Evolutionary conservation across 2,329 filamentous ascomycete genomes (phyloP), one percentile per base, ranked within the genome.

Genomic region (Colletotrichum sp.): DNA sequence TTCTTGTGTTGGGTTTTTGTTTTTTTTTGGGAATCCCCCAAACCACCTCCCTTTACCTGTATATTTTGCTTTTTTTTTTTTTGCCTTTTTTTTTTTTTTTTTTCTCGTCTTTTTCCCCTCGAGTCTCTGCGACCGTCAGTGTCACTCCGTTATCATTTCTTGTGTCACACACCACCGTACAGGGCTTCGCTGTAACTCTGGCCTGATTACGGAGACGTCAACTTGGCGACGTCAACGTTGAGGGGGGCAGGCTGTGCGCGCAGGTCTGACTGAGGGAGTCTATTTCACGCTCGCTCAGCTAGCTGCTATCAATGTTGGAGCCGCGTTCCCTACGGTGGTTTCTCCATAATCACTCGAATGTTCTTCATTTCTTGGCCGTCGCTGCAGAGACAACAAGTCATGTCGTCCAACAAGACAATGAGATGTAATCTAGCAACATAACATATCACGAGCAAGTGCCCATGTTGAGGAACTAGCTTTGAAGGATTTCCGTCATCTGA

Each of bases 141-240:
- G 71, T 75, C 24, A 72, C 80, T 78, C 71, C 78, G 66, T 67
- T 69, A 76, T 72, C 39, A 71, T 66, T 55, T 73, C 52, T 68
- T n/a, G 48, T 71, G 30, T 57, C 24, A 64, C 61, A 43, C 34
- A 43, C n/a, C 34, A 43, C 34, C 26, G n/a, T 24, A 43, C 34
- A 21, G 36, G n/a, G n/a, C 36, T 34, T 63, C n/a, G 15, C n/a
- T 16, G 15, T 43, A 16, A 57, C 32, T 60, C 21, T 48, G 30
- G 52, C 28, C 32, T 52, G 43, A 12, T n/a, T 7, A 52, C 43
- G 39, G 10, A 52, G 43, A 52, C 63, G 15, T 48, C 61, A 39
- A 15, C 21, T 60, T 34, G 48, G 15, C 30, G 30, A 36, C 52
- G n/a, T 57, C n/a, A 32, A 18, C 30, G 48, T 57, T 32, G 63